phyloP scores from a whole-genome alignment of 2,329 filamentous ascomycete species.

The Pyricularia sp. region DNA sequence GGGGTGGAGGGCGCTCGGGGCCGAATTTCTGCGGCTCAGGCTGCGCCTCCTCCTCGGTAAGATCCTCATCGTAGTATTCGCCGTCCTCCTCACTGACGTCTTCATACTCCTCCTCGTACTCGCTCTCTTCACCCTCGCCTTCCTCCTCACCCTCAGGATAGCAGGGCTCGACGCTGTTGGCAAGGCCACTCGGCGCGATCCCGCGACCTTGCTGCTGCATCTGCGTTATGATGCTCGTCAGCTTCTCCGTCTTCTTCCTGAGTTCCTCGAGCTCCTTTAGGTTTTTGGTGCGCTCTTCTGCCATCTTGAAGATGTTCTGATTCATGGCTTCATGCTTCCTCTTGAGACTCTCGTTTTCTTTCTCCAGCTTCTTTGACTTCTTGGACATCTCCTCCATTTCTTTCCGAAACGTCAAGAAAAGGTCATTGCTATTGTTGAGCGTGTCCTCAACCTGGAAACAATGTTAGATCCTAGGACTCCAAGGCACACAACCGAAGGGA shows the following conservation, averaged over 20 bases:
- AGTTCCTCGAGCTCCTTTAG: conserved; percentile 67
- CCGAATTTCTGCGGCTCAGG: conserved; percentile 29
- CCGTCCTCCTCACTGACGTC: conserved; percentile 33
- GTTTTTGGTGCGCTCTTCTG: conserved; percentile 71
- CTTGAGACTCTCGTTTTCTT: conserved; percentile 84
- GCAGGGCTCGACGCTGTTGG: conserved; percentile 43
- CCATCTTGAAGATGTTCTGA: conserved; percentile 93
- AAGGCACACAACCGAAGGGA: conserved; percentile 12
- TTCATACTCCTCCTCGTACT: conserved; percentile 41
- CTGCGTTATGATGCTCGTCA: conserved; percentile 86
- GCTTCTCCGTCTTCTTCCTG: conserved; percentile 75
- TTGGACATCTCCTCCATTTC: conserved; percentile 99
- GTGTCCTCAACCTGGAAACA: conserved; percentile 81
- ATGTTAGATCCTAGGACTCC: conserved; percentile 7
- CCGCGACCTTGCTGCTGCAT: conserved; percentile 93
- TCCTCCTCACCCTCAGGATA: conserved; percentile 51
- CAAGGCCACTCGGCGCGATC: conserved; percentile 46
- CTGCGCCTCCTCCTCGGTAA: conserved; percentile 17
- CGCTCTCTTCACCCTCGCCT: conserved; percentile 50
- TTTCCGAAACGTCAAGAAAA: conserved; percentile 92
- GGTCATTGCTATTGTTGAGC: conserved; percentile 93
- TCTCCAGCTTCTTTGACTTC: conserved; percentile 92
- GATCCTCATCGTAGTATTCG: conserved; percentile 12
- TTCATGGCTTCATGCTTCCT: conserved; percentile 90
- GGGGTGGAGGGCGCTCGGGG: conserved; percentile 32